Base-by-base conservation (phyloP, 139 green algal genomes). In the Chlamydomonas asymmetrica region DNA sequence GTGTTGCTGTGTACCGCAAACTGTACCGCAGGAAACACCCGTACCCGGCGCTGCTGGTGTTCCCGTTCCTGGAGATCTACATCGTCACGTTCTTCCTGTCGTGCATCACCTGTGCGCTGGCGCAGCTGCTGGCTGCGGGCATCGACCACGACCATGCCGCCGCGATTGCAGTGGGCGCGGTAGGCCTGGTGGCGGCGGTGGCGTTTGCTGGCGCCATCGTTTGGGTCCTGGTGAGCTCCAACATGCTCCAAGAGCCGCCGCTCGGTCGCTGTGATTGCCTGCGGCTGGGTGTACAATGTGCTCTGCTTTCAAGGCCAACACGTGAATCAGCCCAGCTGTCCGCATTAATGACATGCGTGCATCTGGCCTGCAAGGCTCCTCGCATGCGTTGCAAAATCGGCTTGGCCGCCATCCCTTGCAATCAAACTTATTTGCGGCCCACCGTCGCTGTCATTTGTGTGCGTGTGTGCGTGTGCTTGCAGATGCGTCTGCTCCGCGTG, bases 31-130 rank as follows among this genome's bases (percentile, higher is more conserved):
- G 65, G 22, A 9, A 5, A 29, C 23, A 10, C 56, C 25, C 18
- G 7, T 23, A 65, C n/a, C 68, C 68, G 5, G 39, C 3, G 34
- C 13, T 75, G 1, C 38, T 75, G 38, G 68, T 75, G 1, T 75
- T 75, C 39, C 68, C 68, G 25, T 66, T 59, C n/a, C 29, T 32
- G 25, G 68, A 75, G 29, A 20, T 75, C 16, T 75, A 66, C 38
- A 32, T 75, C 2, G 1, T 57, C 0, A 1, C 56, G 2, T 66
- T 75, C 6, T 75, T 75, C 54, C 5, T 66, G 0, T 37, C 40
- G 6, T 50, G 54, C 9, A 38, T 75, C 25, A 54, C 48, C 37
- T 4, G 10, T 29, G 54, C 52, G 6, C 54, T 39, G 38, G 68
- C 54, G 54, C 35, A 16, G 27, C 52, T 75, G 5, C 37, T 66